phyloP scores from a whole-genome alignment of 2,329 filamentous ascomycete genomes.

The Spiromastix sp. region DNA sequence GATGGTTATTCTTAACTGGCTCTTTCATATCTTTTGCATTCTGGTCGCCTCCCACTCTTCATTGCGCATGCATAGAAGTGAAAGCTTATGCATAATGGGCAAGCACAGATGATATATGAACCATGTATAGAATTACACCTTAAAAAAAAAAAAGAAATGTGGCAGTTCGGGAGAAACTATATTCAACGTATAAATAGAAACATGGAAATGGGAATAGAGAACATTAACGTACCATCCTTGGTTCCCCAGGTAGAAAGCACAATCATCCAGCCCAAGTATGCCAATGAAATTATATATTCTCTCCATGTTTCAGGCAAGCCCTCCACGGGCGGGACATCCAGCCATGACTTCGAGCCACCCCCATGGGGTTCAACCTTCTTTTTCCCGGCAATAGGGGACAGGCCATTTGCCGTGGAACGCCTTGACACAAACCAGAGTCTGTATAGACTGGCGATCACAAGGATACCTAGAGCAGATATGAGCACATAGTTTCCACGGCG shows the following conservation, averaged over 20 bases:
- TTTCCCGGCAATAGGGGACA: constrained; percentile 2
- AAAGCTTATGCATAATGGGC: too few species aligned
- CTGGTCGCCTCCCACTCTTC: too few species aligned
- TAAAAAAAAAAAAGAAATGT: too few species aligned
- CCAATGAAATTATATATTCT: constrained; percentile 37
- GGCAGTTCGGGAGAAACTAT: too few species aligned
- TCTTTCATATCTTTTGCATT: too few species aligned
- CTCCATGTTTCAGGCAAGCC: constrained; percentile 40
- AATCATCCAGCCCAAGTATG: constrained; percentile 45
- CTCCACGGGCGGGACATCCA: constrained; percentile 32
- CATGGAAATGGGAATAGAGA: neutral
- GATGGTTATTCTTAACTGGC: constrained; percentile 5
- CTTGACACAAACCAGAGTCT: too few species aligned
- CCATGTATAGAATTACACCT: too few species aligned
- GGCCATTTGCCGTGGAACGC: constrained; percentile 2
- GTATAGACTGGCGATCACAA: constrained; percentile 30
- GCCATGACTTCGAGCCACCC: constrained; percentile 27
- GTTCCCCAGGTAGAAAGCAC: constrained; percentile 41
- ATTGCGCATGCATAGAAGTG: too few species aligned
- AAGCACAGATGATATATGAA: too few species aligned
- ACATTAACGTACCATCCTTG: constrained; percentile 40
- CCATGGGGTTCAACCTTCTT: constrained; percentile 7
- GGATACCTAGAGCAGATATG: constrained; percentile 39
- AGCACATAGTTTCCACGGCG: constrained; percentile 47
- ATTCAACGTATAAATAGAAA: neutral